Base-by-base conservation (phyloP, 169 alveolate species). In the Plasmodium gaboni region DNA sequence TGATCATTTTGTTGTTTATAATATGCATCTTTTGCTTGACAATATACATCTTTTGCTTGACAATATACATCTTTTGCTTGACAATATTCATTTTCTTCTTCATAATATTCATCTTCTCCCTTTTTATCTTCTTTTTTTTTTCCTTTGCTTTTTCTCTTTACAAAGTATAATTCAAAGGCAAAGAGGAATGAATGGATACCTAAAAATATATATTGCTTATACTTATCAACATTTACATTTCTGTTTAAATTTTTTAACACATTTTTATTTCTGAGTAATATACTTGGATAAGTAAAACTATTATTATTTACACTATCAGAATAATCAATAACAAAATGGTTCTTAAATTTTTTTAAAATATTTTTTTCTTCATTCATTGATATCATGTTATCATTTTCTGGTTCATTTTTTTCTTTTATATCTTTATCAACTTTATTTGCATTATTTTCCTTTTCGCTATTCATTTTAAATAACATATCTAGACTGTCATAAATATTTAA, bases 401-500 rank as follows among this genome's bases (percentile, higher is more conserved):
- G n/a, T 19, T 19, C 32, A 32, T 67, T 55, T n/a, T 28, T 42
- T 13, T 13, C 55, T 15, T 67, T 32, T 38, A 32, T 10, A n/a
- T 38, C 13, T 28, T 15, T 19, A 6, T 42, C 74, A 12, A n/a
- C 9, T 12, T 67, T 57, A 17, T 7, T 17, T 10, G 24, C n/a
- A 15, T 24, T 10, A 28, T 19, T 60, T 42, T 44, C 38, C 15
- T 59, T 51, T 42, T 38, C 12, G 26, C 9, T 48, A 15, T 15
- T 15, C 53, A 59, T 61, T 46, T 68, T 83, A 6, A 83, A 19
- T 53, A 83, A 44, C 4, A 15, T 51, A 83, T 83, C 73, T 60
- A 83, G 69, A 83, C 69, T 83, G 53, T 68, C 83, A 42, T 83
- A 83, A n/a, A 83, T 57, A 48, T 83, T 83, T 71, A 83, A 55